phyloP scores from a whole-genome alignment of 352 stramenopile genomes.

The Phytophthora syringae region DNA sequence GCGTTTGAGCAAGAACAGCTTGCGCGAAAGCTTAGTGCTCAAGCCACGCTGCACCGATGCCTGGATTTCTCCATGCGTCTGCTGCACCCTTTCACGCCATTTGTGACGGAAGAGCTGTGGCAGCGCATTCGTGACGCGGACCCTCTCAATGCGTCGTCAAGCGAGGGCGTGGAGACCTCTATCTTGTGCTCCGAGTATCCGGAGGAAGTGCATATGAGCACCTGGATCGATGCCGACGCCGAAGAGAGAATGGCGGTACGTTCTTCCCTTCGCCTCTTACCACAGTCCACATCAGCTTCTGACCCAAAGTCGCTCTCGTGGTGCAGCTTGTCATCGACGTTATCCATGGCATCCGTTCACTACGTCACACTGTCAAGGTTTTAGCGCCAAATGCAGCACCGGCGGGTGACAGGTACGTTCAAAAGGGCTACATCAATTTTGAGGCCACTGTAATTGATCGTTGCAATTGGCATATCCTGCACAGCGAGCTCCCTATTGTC shows the following conservation, averaged over 20 bases:
- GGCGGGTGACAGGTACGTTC: constrained; percentile 32
- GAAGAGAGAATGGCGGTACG: constrained; percentile 91
- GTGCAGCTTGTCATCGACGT: constrained; percentile 82
- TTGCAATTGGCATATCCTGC: background rate
- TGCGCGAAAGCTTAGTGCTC: constrained; percentile 76
- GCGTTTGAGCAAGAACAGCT: constrained; percentile 47
- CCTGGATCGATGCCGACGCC: constrained; percentile 79
- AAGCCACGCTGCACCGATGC: constrained; percentile 94
- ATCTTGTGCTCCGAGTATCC: constrained; percentile 86
- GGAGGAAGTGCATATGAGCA: constrained; percentile 75
- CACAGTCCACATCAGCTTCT: background rate
- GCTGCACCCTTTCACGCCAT: constrained; percentile 99
- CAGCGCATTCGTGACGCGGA: constrained; percentile 69
- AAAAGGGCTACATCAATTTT: background rate
- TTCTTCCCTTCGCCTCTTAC: background rate
- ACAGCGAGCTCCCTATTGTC: constrained; percentile 34
- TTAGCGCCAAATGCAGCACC: constrained; percentile 55
- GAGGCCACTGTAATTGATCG: background rate
- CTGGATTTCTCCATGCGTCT: constrained; percentile 96
- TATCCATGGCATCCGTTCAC: constrained; percentile 94
- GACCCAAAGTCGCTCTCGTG: background rate
- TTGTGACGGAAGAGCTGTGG: constrained; percentile 99
- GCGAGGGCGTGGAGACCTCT: constrained; percentile 42
- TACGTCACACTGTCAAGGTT: constrained; percentile 84
- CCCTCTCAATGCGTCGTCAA: constrained; percentile 32